Evolutionary conservation across 352 stramenopile genomes (phyloP), one percentile per base, ranked within the genome.

Genomic region (Phytopythium helicoides): DNA sequence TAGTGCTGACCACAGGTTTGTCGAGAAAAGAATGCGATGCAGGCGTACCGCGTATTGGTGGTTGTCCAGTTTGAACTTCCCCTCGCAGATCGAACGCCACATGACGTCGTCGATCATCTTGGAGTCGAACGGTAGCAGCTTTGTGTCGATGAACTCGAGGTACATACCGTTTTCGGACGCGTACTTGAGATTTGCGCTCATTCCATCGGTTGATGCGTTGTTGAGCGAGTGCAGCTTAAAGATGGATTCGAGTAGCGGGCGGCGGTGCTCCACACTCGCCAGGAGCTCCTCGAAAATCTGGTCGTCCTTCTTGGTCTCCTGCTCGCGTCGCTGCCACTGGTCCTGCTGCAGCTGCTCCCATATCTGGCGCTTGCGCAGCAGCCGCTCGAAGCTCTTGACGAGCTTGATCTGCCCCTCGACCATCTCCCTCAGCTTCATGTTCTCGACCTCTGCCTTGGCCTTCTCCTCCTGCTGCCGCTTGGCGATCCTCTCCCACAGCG

Each of bases 381-480:
- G 23, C 37, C 66, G 60, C 61, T 80, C 67, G 1, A 84, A 68
- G 41, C 61, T 73, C 23, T 54, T 57, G 0, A 67, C 61, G 11
- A 82, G 41, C 3, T 64, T 58, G 23, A 75, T 67, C 38, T 85
- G 68, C 3, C 50, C 68, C 36, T 80, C 58, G 26, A 81, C 58
- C 45, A 71, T 66, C 26, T 74, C 64, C 1, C 59, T 56, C 35
- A 85, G 57, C 51, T 81, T 80, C 1, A 52, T 34, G 42, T 85
- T 85, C 52, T 85, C 66, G 40, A 79, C 49, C 18, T 73, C 62
- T 2, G 69, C 57, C 35, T 67, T 69, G 1, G 60, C 45, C 37
- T 67, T 69, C 31, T 68, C 66, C 15, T 70, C 61, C 19, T 54
- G 51, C 42, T 81, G 71, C 2, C 62, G 54, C 53, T 67, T 71